These are phyloP conservation scores for Pachysandra terminalis DNA, from an alignment of 164 flowering plant genomes.

Conservation along the genomic window DNA sequence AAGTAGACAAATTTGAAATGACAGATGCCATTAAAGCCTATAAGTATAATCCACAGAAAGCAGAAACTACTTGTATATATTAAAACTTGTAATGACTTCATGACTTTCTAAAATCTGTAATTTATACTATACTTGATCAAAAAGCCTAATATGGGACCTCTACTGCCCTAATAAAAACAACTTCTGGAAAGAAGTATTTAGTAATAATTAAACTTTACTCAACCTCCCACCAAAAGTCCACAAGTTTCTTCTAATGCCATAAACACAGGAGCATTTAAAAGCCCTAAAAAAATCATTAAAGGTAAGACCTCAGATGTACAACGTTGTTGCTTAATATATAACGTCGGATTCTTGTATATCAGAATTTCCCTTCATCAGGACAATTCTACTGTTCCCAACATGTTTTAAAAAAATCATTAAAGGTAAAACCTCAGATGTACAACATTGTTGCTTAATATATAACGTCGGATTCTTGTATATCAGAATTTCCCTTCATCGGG, in stretches of 20 bases:
- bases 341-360: background rate
- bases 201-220: background rate
- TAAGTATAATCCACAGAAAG: background rate
- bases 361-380: background rate
- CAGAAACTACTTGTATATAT: background rate
- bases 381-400: background rate
- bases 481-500: background rate
- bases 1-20: background rate
- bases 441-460: too few relatives aligned
- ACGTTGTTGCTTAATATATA: too few relatives aligned
- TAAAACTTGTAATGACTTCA: background rate
- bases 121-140: background rate
- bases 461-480: background rate
- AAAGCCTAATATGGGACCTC: background rate
- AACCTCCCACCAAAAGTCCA: too few relatives aligned
- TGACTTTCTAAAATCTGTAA: background rate
- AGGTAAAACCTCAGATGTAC: too few relatives aligned
- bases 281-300: too few relatives aligned
- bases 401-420: background rate
- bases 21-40: background rate
- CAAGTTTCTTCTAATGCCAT: too few relatives aligned
- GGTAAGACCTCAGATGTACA: too few relatives aligned
- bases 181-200: background rate
- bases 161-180: too few relatives aligned
- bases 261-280: too few relatives aligned